Conservation (phyloP, 169 alveolate species). For the Plasmodium coatneyi region DNA sequence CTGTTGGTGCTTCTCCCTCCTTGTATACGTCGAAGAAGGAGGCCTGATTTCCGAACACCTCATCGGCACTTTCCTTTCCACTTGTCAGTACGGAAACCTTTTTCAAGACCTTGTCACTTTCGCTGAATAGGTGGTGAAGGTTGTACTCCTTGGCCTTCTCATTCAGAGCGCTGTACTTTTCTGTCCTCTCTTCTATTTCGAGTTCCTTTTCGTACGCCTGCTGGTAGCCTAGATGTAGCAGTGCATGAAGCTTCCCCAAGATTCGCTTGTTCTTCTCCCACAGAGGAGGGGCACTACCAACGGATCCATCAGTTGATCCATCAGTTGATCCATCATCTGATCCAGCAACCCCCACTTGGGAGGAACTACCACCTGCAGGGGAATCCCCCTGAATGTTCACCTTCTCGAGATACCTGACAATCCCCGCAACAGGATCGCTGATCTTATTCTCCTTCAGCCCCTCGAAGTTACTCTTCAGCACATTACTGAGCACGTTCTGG, state of each 20-base stretch:
- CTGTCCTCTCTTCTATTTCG: not conserved
- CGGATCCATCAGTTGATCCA: too few species aligned
- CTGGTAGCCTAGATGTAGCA: constrained; percentile 41
- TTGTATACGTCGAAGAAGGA: constrained; percentile 33
- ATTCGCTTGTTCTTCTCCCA: constrained; percentile 74
- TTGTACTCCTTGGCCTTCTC: constrained; percentile 15
- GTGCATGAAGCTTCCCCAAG: constrained; percentile 64
- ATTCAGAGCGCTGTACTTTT: constrained; percentile 8
- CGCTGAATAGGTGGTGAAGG: not conserved
- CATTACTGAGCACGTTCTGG: not conserved
- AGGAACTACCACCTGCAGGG: not conserved
- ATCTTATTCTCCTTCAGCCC: constrained; percentile 10
- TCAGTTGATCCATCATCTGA: too few species aligned
- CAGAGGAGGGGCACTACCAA: not conserved
- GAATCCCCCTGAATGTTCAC: not conserved
- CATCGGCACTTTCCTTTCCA: not conserved
- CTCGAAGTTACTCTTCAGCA: not conserved
- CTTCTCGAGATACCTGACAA: constrained; percentile 19
- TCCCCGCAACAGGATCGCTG: not conserved
- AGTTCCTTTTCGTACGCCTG: constrained; percentile 14
- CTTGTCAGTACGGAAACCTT: constrained; percentile 34
- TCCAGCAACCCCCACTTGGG: not conserved
- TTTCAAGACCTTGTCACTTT: constrained; percentile 37
- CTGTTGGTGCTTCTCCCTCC: not conserved
- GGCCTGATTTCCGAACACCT: constrained; percentile 20